Evolutionary conservation across 2,329 filamentous ascomycete genomes (phyloP), one percentile per base, ranked within the genome.

Genomic region (Fusarium brevicatenulatum): DNA sequence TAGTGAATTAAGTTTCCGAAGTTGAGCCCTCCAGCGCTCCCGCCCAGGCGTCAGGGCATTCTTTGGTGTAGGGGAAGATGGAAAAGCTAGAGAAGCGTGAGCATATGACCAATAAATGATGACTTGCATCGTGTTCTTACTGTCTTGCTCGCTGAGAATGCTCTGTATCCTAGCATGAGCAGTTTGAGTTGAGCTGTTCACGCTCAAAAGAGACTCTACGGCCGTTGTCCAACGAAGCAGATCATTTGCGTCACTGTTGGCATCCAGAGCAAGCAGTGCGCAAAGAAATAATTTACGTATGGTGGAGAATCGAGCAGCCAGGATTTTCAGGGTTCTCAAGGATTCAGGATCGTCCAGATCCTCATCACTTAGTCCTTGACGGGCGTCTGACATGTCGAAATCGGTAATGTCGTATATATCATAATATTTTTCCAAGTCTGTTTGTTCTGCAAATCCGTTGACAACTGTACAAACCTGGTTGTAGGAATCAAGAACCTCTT

Each of bases 361-460:
- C n/a, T 86, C 83, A 52, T 92, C 89, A 9, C 88, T 86, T 64
- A 92, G 91, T 3, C 90, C 90, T 47, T 87, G 84, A 73, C 91
- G 87, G n/a, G 91, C 89, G 75, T 94, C 92, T 25, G 89, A 87
- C 40, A 94, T 89, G 79, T 95, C 93, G 63, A 91, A 88, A 64
- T 91, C 88, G 69, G 89, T 93, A 68, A 95, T 90, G 73, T 95
- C 93, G 79, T 95, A 95, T 68, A 95, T 92, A 78, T 98, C 95
- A 77, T 96, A 93, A 80, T 97, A 97, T 82, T 95, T 96, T 76
- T 97, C 94, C 47, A 99, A 84, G 78, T 97, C 93, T 54, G 92
- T 89, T 77, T 93, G 90, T 79, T 95, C 91, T 4, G 95, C 90
- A 62, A 97, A 90, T 2, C 88, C 89, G 78, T 91, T 91, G 25